phyloP scores from a whole-genome alignment of 345 rosid genomes.

The Acer yangbiense region DNA sequence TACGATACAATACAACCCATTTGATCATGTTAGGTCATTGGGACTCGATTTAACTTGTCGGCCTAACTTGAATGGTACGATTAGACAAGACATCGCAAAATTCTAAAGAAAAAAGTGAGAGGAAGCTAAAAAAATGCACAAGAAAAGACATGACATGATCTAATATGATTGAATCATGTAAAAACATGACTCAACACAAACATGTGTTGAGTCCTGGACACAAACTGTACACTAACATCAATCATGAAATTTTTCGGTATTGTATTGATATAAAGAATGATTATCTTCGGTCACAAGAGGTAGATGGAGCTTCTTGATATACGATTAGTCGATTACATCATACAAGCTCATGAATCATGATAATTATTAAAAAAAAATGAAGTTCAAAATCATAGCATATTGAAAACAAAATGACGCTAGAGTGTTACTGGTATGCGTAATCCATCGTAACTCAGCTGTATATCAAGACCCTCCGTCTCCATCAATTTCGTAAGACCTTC shows the following conservation, averaged over 20 bases:
- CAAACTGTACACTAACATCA: not conserved
- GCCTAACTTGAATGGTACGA: not conserved
- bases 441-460: conserved; percentile 85
- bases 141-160: not conserved
- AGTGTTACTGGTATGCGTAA: conserved; percentile 66
- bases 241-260: not conserved
- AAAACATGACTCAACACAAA: not conserved
- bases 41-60: not conserved
- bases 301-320: not conserved
- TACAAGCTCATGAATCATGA: not conserved
- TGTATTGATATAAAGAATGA: not conserved
- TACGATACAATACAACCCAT: not conserved
- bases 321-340: not conserved
- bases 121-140: too few species aligned
- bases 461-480: conserved; percentile 74
- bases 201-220: not conserved
- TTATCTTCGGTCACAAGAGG: not conserved
- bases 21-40: not conserved
- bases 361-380: not conserved
- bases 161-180: not conserved
- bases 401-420: conserved; percentile 19
- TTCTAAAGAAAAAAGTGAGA: too few species aligned
- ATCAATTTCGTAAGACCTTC: conserved; percentile 52
- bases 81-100: not conserved
- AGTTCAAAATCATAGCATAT: not conserved